phyloP scores from a whole-genome alignment of 2,329 filamentous ascomycete genomes.

The Tolypocladium cylindrosporum region DNA sequence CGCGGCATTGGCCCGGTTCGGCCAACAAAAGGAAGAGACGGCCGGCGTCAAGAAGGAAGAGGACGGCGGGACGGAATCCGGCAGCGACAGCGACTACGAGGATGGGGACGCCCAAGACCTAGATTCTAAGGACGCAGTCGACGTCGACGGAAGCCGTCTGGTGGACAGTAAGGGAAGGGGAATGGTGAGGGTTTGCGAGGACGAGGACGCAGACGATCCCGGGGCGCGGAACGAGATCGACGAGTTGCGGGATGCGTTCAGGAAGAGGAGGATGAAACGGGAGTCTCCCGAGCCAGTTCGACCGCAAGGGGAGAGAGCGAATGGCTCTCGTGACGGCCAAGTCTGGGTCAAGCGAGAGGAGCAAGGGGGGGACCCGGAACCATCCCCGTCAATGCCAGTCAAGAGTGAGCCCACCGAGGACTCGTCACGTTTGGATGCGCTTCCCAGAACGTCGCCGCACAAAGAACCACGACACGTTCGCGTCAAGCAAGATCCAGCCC shows the following conservation, averaged over 20 bases:
- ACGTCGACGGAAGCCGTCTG: constrained; percentile 54
- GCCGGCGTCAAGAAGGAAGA: constrained; percentile 14
- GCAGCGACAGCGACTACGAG: constrained; percentile 39
- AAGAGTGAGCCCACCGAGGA: neutral
- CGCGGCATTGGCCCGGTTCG: constrained; percentile 66
- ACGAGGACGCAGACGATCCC: constrained; percentile 46
- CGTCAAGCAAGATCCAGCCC: neutral
- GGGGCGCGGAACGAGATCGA: constrained; percentile 39
- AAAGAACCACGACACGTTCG: neutral
- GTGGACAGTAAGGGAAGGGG: constrained; percentile 56
- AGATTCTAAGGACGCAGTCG: constrained; percentile 43
- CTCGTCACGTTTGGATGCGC: neutral
- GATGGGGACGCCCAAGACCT: constrained; percentile 28
- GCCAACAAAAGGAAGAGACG: constrained; percentile 40
- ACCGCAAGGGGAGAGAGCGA: neutral
- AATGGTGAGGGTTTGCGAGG: constrained; percentile 67
- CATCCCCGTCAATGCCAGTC: neutral
- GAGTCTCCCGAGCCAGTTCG: constrained; percentile 5
- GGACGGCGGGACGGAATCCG: constrained; percentile 25
- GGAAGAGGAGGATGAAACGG: constrained; percentile 10
- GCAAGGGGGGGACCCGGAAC: neutral
- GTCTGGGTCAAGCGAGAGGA: neutral
- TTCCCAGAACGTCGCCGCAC: neutral
- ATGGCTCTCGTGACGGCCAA: neutral
- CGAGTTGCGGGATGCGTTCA: constrained; percentile 46